Evolutionary conservation across 768 basidiomycete species (phyloP), one percentile per base, ranked within the genome.

Genomic region (Ephemerocybe angulata): DNA sequence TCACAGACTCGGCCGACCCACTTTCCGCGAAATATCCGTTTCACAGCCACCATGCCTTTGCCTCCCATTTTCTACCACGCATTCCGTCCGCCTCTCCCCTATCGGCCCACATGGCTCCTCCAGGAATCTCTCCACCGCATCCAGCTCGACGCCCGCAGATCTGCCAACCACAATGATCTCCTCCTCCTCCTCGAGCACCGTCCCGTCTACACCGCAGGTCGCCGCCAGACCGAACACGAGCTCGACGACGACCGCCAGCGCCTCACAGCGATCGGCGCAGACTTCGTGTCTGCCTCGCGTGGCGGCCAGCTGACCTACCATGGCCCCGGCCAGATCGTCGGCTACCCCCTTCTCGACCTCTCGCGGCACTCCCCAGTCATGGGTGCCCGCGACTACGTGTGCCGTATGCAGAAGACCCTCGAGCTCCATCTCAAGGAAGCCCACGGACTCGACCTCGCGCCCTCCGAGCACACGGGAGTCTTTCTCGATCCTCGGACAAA

Each of bases 221-320:
- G 95, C 22, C 80, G 97, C 15, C 94, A 97, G 69, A 79, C 78
- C 24, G 77, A 82, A 48, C 73, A 77, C 17, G 79, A 83, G 49
- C 72, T 87, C 15, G 69, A 78, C 35, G 70, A 74, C 40, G 90
- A 96, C 53, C 74, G 75, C 25, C 52, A 67, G 35, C 84, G 90
- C 21, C 74, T 98, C n/a, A 81, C 78, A 65, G 75, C 28, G 41
- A 75, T 92, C 22, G 96, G 96, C 24, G 96, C 96, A 0, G 92
- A 97, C 65, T 95, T 95, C 63, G 81, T 90, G 35, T 73, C 82
- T 22, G 85, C 93, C 2, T 78, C 83, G 51, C 79, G 97, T 51
- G 97, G 97, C 13, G 97, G 97, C 2, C 87, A 98, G 72, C 80
- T 93, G 54, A 99, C 97, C 1, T 99, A 92, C 70, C 97, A 99